Base-by-base conservation (phyloP, 2,329 filamentous ascomycete species). In the Bipolaris bicolor region DNA sequence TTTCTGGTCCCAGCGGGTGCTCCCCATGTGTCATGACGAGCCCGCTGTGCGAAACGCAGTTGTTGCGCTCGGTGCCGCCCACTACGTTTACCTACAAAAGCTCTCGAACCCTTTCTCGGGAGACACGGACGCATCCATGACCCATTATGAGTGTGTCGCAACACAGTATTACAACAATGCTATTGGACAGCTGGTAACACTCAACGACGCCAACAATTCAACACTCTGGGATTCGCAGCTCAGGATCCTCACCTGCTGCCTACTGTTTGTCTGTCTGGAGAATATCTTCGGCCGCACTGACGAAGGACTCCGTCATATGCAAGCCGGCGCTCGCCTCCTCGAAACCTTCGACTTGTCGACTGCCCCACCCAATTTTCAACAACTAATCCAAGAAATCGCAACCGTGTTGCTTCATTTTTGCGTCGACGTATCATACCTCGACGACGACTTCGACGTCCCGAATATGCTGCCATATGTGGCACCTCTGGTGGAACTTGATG, bases 191-290 rank as follows among this genome's bases (percentile, higher is more conserved):
- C 5, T 60, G 7, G 36, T 49, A n/a, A 46, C 31, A 7, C 15
- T 41, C 31, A 57, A 53, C 9, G 13, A 26, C 33, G 13, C 7
- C 9, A 16, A 40, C 7, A 26, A 15, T 20, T 16, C 16, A 41
- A 39, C 37, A 6, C 13, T 54, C n/a, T 39, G 45, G 20, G 18
- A 60, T 39, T 34, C 34, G 13, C 40, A 57, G 24, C 41, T 57
- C 29, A 52, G 16, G 24, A 57, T 49, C 13, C 16, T 57, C 13
- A 45, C 39, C 20, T 57, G 57, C 44, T 60, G 57, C 39, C 37
- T 53, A 24, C 57, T 60, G 31, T 60, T 60, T 45, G 57, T 60
- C 13, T 60, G 53, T 24, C 45, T 57, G 20, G 57, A 60, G 37
- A 47, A 57, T 10, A 57, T 60, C 13, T 44, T 60, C 3, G 57